Evolutionary conservation across 768 basidiomycete species (phyloP), one percentile per base, ranked within the genome.

Genomic region (Lentinus brumalis): DNA sequence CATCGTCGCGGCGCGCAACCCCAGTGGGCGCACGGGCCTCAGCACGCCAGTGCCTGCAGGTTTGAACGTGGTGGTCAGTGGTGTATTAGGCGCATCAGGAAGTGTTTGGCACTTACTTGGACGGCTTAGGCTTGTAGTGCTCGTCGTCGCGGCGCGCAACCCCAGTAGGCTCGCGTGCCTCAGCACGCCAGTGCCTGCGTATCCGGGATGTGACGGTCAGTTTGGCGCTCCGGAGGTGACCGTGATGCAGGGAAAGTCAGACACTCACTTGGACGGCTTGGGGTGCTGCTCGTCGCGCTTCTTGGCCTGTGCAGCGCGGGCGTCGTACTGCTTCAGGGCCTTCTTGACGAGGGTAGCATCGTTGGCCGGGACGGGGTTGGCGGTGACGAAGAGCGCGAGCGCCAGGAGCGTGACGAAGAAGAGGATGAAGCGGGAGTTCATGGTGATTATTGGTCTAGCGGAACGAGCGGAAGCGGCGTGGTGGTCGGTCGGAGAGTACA

Each of bases 341-440:
- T 55, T 61, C 64, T 65, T 65, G 51, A 59, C 53, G 29, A 57
- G 32, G 16, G 29, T 59, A 2, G 35, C 57, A 16, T 66, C 58
- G 5, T 49, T 26, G 39, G 47, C 39, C 8, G 63, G 65, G 46
- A 62, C 52, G 42, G 70, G 66, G 40, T 63, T 66, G 16, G 69
- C 64, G 39, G 65, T 46, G 30, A 58, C 63, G 41, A 64, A 62
- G 42, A 70, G 45, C 41, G 66, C 62, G 51, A 71, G 58, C 51
- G 70, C 59, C 44, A 71, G 49, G 61, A 74, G 47, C 31, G 69
- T 57, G 53, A 66, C 41, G 62, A 70, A 61, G 45, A 72, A 44
- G 44, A 70, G 58, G 32, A 71, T 57, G 42, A 69, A 30, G 45
- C 63, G 66, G 45, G 62, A 60, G 49, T 58, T 57, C 67, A 70